Evolutionary conservation across 106 monocot species (phyloP), one percentile per base, ranked within the genome.

Genomic region (Acorus calamus): DNA sequence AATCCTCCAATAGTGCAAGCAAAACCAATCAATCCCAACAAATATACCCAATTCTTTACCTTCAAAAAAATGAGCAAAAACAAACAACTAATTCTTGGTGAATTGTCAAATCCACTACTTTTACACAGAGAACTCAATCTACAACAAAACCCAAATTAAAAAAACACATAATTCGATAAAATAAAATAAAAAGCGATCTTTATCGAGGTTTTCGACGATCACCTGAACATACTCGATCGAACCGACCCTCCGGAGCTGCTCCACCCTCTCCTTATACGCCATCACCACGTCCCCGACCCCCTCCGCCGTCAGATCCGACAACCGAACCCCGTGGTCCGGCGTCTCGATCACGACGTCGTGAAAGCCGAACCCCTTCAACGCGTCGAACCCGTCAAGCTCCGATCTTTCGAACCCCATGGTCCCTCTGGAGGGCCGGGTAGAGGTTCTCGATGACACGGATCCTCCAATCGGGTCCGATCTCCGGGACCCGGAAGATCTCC

Each of bases 341-440:
- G 81, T 85, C 81, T 98, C 98, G 49, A 98, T 92, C 28, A 92
- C 87, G 73, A 98, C 98, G 50, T 92, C 92, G 50, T 98, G 98
- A 62, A 92, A 83, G 28, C 98, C 98, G 69, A 83, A 92, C 57
- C 91, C 96, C 47, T 47, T 45, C n/a, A 79, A 28, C 11, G 28
- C 28, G 28, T 28, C 28, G 28, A 28, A 28, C 28, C 28, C 28
- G 28, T 28, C 28, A 28, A 28, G 28, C 28, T 28, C 28, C 28
- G 28, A 28, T 1, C 28, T 28, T 28, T 28, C 28, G 13, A 77
- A 69, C 51, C 81, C 72, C 14, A 67, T n/a, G 7, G 44, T 91
- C 96, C 28, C 88, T 72, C 50, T 70, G 71, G 47, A 98, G 80
- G 5, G 96, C 96, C 2, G 96, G 96, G 73, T 85, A 98, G 6